Conservation (phyloP, 306 rosid species). For the Cercis canadensis region DNA sequence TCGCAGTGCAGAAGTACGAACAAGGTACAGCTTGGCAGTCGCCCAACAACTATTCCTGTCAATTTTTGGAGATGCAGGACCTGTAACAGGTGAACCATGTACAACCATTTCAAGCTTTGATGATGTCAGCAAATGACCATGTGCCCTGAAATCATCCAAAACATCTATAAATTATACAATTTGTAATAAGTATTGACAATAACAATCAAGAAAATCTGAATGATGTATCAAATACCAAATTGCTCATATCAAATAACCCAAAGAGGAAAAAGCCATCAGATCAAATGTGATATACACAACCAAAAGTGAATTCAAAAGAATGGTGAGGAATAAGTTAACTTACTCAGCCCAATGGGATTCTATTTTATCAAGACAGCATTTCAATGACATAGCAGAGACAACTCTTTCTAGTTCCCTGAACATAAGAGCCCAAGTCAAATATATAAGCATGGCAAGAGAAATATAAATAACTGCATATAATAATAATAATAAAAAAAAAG, state of each 20-base stretch:
- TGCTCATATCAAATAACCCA: slow-evolving; percentile 5
- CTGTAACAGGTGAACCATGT: slow-evolving; percentile 63
- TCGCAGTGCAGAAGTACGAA: slow-evolving; percentile 50
- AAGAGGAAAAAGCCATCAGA: slow-evolving; percentile 4
- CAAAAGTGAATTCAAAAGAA: slow-evolving; percentile 21
- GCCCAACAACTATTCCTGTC: slow-evolving; percentile 68
- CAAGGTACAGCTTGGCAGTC: slow-evolving; percentile 82
- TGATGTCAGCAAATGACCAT: slow-evolving; percentile 64
- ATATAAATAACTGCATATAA: neutral
- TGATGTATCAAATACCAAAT: slow-evolving; percentile 13
- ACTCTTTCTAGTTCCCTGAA: slow-evolving; percentile 85
- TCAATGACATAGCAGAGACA: slow-evolving; percentile 70
- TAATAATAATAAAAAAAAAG: neutral
- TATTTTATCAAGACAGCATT: slow-evolving; percentile 74
- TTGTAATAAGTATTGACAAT: slow-evolving; percentile 20
- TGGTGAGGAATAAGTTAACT: slow-evolving; percentile 35
- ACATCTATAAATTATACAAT: slow-evolving; percentile 23
- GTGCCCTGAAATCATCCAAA: slow-evolving; percentile 64
- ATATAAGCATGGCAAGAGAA: slow-evolving; percentile 29
- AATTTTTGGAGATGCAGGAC: slow-evolving; percentile 52
- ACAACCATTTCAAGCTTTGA: slow-evolving; percentile 63
- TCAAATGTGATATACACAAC: slow-evolving; percentile 4
- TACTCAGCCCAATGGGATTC: slow-evolving; percentile 69
- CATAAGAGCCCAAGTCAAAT: slow-evolving; percentile 32
- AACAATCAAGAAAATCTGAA: slow-evolving; percentile 20